phyloP scores from a whole-genome alignment of 2,329 filamentous ascomycete genomes.

The Fusarium mundagurra region DNA sequence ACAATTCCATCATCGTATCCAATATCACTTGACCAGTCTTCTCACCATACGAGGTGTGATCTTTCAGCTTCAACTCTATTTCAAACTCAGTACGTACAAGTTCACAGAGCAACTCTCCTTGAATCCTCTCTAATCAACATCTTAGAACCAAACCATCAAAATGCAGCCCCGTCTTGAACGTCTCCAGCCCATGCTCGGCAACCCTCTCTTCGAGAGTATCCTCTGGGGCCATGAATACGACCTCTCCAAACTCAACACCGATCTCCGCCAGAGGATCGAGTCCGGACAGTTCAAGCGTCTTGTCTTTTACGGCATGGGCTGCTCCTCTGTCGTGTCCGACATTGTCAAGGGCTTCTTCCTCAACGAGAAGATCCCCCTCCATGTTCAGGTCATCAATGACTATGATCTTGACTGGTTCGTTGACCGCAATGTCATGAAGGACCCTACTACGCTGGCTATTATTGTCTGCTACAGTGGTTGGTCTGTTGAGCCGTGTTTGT shows the following conservation, averaged over 20 bases:
- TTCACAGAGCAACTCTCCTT: background rate
- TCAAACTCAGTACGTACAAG: background rate
- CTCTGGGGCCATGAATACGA: conserved; percentile 3
- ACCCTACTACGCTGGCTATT: background rate
- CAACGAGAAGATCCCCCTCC: background rate
- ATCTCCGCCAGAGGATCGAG: background rate
- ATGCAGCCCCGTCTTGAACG: conserved; percentile 4
- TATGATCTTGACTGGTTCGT: background rate
- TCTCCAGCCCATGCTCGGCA: background rate
- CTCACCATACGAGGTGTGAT: background rate
- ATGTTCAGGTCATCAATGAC: background rate
- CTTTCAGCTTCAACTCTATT: background rate
- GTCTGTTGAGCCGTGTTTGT: background rate
- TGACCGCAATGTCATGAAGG: background rate
- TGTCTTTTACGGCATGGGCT: background rate
- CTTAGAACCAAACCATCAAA: background rate
- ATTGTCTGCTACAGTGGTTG: background rate
- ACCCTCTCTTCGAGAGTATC: conserved; percentile 3
- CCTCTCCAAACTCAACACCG: background rate
- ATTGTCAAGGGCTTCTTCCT: background rate
- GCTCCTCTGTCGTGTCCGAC: background rate
- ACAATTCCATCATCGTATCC: background rate
- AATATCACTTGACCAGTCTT: background rate
- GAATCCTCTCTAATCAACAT: background rate
- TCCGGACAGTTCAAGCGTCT: background rate